Evolutionary conservation across 805 yeast species (phyloP).

Genomic region (Spathaspora gorwiae): DNA sequence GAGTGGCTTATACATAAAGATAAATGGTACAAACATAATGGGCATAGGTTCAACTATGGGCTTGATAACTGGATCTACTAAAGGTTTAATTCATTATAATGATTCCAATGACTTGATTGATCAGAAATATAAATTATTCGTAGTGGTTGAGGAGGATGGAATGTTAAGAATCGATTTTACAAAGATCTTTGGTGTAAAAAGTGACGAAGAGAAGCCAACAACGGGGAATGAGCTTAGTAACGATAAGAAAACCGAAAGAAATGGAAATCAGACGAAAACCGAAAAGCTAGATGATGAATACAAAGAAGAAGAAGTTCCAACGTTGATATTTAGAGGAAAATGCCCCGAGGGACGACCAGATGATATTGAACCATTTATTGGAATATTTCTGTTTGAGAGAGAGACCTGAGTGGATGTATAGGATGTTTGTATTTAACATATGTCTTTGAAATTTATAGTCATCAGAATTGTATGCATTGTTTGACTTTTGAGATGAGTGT

Average conservation of each 20-base stretch:
- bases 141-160: conserved; percentile 43
- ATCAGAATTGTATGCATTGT: no score
- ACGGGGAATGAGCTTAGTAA: not conserved
- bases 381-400: conserved; percentile 49
- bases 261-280: conserved; percentile 6
- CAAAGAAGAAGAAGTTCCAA: conserved; percentile 38
- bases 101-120: conserved; percentile 42
- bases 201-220: conserved; percentile 4
- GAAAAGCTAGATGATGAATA: conserved; percentile 21
- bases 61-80: conserved; percentile 47
- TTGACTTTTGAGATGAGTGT: no score
- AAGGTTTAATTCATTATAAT: conserved; percentile 47
- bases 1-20: conserved; percentile 46
- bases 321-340: conserved; percentile 45
- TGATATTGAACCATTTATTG: conserved; percentile 49
- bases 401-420: conserved; percentile 13
- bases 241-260: not conserved
- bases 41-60: conserved; percentile 59
- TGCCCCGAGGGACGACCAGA: conserved; percentile 54
- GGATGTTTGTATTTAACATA: no score
- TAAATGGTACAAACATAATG: conserved; percentile 45
- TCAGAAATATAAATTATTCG: conserved; percentile 47
- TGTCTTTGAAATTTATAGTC: no score
- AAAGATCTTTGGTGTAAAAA: conserved; percentile 31
- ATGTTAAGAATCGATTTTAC: conserved; percentile 48